A percentile compares a stretch with the other conserved stretches of the same genome.
Evolutionary conservation across 148 eudicot species (phyloP).

Genomic region (Silene latifolia): DNA sequence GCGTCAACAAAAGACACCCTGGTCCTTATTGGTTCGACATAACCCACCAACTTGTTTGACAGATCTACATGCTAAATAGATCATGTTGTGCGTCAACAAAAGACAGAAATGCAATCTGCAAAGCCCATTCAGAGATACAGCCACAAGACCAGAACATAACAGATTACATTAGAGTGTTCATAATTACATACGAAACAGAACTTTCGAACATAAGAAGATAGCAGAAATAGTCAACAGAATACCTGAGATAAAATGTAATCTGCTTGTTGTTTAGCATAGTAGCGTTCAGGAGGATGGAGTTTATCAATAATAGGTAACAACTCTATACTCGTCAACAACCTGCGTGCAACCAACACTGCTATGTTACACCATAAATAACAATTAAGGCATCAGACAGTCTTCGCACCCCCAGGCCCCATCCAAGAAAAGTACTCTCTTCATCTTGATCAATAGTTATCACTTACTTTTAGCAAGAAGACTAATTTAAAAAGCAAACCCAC

Average conservation of each 20-base stretch:
- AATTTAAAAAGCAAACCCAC: neutral
- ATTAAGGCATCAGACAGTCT: neutral
- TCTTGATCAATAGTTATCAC: neutral
- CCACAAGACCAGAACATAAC: conserved; percentile 2
- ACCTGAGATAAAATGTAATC: conserved; percentile 94
- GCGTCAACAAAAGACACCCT: neutral
- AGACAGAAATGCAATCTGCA: too few species aligned
- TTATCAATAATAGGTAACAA: conserved; percentile 76
- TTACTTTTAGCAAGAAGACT: neutral
- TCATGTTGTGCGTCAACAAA: too few species aligned
- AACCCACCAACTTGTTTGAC: neutral
- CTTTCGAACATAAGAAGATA: neutral
- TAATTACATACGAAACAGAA: neutral
- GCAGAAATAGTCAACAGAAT: conserved; percentile 4
- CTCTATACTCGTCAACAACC: conserved; percentile 62
- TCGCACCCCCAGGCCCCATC: neutral
- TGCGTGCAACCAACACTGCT: conserved; percentile 25
- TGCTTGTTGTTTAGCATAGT: conserved; percentile 94
- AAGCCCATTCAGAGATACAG: neutral
- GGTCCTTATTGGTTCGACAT: neutral
- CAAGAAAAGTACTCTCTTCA: neutral
- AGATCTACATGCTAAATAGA: too few species aligned
- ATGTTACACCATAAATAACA: neutral
- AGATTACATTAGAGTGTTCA: neutral
- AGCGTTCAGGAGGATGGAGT: conserved; percentile 87